These are phyloP conservation scores for Termitomyces sp. DNA, from an alignment of 768 basidiomycete species.

Conservation along the genomic window DNA sequence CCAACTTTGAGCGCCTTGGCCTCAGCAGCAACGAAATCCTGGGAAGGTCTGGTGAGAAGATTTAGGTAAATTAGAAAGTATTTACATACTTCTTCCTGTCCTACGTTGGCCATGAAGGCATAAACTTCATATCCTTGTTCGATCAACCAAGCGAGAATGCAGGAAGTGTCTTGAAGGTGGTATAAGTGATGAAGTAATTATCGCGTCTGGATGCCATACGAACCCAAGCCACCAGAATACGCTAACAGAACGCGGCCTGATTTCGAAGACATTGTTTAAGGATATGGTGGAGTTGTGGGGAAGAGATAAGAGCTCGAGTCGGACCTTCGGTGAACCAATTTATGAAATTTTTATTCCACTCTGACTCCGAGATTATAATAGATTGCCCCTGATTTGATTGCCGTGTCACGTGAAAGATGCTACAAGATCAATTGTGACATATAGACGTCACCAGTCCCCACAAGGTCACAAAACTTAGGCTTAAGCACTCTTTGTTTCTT, in stretches of 20 bases:
- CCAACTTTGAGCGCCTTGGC: conserved; percentile 88
- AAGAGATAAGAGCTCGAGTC: neutral
- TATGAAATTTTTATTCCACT: conserved; percentile 8
- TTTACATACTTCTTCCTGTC: conserved; percentile 74
- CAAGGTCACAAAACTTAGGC: neutral
- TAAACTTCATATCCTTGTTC: conserved; percentile 97
- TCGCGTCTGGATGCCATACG: conserved; percentile 36
- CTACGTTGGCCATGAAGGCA: conserved; percentile 96
- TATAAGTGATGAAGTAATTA: conserved; percentile 13
- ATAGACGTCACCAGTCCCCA: neutral
- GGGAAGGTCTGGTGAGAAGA: conserved; percentile 6
- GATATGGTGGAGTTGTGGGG: neutral
- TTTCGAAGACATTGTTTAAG: conserved; percentile 44
- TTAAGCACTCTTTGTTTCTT: neutral
- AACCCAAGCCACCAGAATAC: conserved; percentile 97
- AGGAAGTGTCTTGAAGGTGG: conserved; percentile 78
- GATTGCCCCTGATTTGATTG: conserved; percentile 5
- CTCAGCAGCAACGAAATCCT: conserved; percentile 94
- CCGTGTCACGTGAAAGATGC: too few relatives aligned
- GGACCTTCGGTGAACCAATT: neutral
- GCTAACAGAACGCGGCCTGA: conserved; percentile 90
- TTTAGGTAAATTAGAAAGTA: neutral
- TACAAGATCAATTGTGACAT: neutral
- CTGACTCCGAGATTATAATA: too few relatives aligned
- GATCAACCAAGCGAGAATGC: conserved; percentile 98